phyloP scores from a whole-genome alignment of 805 yeast species.

The Metschnikowia cerradonensis region DNA sequence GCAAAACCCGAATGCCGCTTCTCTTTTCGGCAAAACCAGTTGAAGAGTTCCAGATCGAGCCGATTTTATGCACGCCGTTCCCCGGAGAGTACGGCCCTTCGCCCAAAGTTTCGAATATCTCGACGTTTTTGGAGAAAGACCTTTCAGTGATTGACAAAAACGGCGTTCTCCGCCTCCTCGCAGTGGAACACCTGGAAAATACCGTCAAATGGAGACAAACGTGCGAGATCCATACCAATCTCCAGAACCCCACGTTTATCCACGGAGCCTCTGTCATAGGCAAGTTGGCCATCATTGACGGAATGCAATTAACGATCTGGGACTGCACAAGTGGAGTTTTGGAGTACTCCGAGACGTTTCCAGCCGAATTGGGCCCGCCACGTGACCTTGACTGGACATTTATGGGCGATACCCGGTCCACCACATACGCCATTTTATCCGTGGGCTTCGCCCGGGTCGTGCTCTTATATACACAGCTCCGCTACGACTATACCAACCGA shows the following conservation, averaged over 20 bases:
- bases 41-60: constrained; percentile 1
- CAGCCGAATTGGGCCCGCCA: constrained; percentile 35
- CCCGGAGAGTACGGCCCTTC: constrained; percentile 32
- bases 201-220: constrained; percentile 52
- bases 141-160: constrained; percentile 53
- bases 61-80: constrained; percentile 21
- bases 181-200: constrained; percentile 17
- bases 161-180: constrained; percentile 25
- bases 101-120: constrained; percentile 52
- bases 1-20: background rate
- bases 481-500: constrained; percentile 84
- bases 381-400: constrained; percentile 87
- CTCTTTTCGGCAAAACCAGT: constrained; percentile 7
- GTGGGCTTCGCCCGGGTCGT: constrained; percentile 70
- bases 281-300: constrained; percentile 72
- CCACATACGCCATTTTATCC: constrained; percentile 60
- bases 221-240: constrained; percentile 51
- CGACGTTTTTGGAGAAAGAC: constrained; percentile 42
- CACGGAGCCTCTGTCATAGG: constrained; percentile 69
- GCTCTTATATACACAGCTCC: constrained; percentile 69
- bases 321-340: constrained; percentile 63
- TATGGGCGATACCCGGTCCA: constrained; percentile 39
- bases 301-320: constrained; percentile 66
- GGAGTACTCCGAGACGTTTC: constrained; percentile 53
- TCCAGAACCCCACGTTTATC: constrained; percentile 47